These are phyloP conservation scores for Xerophyta viscosa DNA, from an alignment of 106 monocot species.

Conservation along the genomic window DNA sequence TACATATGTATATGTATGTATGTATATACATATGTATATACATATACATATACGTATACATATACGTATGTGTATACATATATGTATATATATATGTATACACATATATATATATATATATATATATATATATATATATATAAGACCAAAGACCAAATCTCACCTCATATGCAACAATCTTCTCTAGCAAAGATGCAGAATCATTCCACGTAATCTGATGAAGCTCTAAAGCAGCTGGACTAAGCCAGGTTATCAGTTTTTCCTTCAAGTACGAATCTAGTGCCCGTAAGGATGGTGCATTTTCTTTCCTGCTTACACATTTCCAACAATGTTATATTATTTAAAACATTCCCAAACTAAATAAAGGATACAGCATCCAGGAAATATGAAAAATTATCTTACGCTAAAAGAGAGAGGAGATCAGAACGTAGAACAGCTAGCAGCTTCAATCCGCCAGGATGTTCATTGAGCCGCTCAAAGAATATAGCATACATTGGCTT, in stretches of 20 bases:
- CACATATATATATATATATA: no score
- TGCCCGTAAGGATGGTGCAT: constrained; percentile 50
- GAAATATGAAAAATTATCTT: constrained; percentile 3
- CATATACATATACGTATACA: no score
- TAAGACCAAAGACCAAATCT: neutral
- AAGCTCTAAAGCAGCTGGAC: constrained; percentile 80
- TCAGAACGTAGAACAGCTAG: constrained; percentile 64
- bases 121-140: constrained; percentile 1
- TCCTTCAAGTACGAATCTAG: constrained; percentile 73
- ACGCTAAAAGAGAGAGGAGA: constrained; percentile 52
- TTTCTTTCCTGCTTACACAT: constrained; percentile 38
- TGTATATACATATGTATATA: no score
- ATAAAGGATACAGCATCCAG: neutral
- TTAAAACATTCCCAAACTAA: neutral
- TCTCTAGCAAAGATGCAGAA: constrained; percentile 83
- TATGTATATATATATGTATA: no score
- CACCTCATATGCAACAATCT: constrained; percentile 91
- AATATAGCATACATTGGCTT: constrained; percentile 59
- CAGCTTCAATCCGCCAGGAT: constrained; percentile 72
- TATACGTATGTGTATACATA: no score
- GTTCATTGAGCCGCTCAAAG: constrained; percentile 53
- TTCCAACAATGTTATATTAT: neutral
- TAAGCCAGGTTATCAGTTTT: constrained; percentile 78
- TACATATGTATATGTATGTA: no score
- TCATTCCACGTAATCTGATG: constrained; percentile 91